Evolutionary conservation across 805 yeast genomes (phyloP), one percentile per base, ranked within the genome.

Genomic region (Cyberlindnera japonica): DNA sequence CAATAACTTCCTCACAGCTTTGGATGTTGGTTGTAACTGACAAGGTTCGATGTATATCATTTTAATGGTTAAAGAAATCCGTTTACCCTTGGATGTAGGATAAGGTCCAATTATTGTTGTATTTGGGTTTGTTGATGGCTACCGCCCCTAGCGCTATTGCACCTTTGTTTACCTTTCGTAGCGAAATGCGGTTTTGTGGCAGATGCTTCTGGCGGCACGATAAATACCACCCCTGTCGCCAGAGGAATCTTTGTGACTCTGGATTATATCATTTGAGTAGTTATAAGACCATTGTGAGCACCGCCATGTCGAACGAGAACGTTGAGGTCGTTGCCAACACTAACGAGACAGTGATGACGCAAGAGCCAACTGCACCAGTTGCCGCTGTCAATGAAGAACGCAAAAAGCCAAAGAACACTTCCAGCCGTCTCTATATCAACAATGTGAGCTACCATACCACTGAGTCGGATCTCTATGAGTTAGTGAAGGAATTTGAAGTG

Each of bases 361-460:
- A n/a, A 6, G 15, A 6, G 14, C 15, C 14, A 18, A 18, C 33
- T 18, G 33, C 14, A 12, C 33, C 33, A 16, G 22, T 12, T 19
- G 25, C 34, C 16, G 12, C 34, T 8, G 17, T 11, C 6, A 19
- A 8, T 15, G 15, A 11, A 14, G 30, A 27, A 19, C 18, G 5
- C 19, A 19, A 15, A 7, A n/a, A 13, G 12, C 24, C 30, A 26
- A n/a, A 13, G 14, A 18, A 7, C 7, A 16, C 14, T 14, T 21
- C 55, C 17, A 61, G 51, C 33, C 69, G 81, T 37, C 66, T 80
- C 23, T 74, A 73, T 47, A 62, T 81, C 41, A 71, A 74, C 42
- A 81, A 81, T 56, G 65, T 81, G 41, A 69, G 72, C 41, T 75
- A 63, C 56, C 53, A 62, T 13, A 67, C 81, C 11, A 68, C 76